Percentiles rank a stretch among this genome's conserved stretches.
phyloP scores from a whole-genome alignment of 2,329 filamentous ascomycete genomes.

The Chrysosporium keratinophilum region DNA sequence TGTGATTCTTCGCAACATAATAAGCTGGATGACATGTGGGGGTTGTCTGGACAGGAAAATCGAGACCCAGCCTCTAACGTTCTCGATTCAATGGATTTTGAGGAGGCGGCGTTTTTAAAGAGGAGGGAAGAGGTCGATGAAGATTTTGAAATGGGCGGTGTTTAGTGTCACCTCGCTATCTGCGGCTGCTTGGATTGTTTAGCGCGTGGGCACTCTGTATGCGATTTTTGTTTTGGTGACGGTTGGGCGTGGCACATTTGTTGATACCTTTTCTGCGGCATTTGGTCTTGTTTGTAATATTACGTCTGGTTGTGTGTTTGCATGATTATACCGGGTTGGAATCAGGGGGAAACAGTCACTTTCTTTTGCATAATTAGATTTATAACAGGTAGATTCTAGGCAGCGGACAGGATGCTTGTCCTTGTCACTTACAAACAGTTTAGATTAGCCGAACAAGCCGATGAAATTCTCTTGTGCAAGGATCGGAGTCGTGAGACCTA shows the following conservation, averaged over 20 bases:
- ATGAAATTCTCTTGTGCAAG: too few relatives aligned
- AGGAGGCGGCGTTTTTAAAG: slow-evolving; percentile 37
- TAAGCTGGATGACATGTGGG: slow-evolving; percentile 13
- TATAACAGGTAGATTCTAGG: neutral
- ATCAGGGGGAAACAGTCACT: too few relatives aligned
- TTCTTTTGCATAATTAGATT: neutral
- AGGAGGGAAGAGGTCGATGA: slow-evolving; percentile 33
- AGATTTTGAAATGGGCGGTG: slow-evolving; percentile 30
- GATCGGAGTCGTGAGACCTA: too few relatives aligned
- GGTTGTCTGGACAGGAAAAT: slow-evolving; percentile 12
- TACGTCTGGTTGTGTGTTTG: too few relatives aligned
- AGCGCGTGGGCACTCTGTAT: neutral
- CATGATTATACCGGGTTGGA: too few relatives aligned
- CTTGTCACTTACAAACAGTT: neutral
- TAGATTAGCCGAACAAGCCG: too few relatives aligned
- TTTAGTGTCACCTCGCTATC: slow-evolving; percentile 14
- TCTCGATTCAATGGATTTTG: slow-evolving; percentile 29
- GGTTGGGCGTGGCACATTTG: neutral
- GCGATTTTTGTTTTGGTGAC: neutral
- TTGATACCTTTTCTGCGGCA: neutral
- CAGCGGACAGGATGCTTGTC: neutral
- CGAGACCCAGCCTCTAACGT: slow-evolving; percentile 6
- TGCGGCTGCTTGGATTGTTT: neutral
- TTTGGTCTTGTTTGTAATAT: neutral
- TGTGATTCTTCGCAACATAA: slow-evolving; percentile 2